Evolutionary conservation across 225 moss, liverwort and hornwort genomes (phyloP).

Genomic region (Pleurozium schreberi): DNA sequence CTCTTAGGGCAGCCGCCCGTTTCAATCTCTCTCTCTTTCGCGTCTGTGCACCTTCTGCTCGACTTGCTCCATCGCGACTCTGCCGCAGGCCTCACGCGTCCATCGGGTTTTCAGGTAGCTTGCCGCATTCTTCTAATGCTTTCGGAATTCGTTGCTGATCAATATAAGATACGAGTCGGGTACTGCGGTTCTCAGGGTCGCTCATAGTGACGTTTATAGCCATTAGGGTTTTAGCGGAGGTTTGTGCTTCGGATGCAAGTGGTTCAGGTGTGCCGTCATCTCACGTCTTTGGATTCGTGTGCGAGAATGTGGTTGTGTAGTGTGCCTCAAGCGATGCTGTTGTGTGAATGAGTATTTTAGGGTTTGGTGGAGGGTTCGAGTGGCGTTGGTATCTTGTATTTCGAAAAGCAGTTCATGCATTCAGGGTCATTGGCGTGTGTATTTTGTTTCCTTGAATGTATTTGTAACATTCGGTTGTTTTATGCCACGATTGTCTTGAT

Average conservation of each 20-base stretch:
- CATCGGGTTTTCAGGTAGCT: constrained; percentile 6
- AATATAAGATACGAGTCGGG: not conserved
- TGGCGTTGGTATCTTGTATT: not conserved
- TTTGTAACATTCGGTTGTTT: not conserved
- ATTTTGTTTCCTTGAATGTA: not conserved
- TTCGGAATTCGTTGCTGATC: not conserved
- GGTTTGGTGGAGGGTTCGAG: not conserved
- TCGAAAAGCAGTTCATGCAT: not conserved
- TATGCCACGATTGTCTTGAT: not conserved
- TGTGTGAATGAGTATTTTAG: not conserved
- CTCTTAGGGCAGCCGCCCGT: constrained; percentile 14
- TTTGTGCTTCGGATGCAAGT: not conserved
- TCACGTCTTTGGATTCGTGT: not conserved
- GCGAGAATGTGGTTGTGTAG: not conserved
- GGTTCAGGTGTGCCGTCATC: too few species aligned
- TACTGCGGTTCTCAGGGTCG: not conserved
- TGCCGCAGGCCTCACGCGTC: not conserved
- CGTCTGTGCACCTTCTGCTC: not conserved
- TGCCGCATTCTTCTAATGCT: not conserved
- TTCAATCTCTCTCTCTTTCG: not conserved
- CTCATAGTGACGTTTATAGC: not conserved
- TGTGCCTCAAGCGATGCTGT: not conserved
- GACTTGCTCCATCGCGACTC: not conserved
- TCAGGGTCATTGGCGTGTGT: not conserved
- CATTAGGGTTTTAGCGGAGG: not conserved